These are phyloP conservation scores for Rhodomyrtus tomentosa DNA, from an alignment of 345 rosid genomes.

Conservation along the genomic window DNA sequence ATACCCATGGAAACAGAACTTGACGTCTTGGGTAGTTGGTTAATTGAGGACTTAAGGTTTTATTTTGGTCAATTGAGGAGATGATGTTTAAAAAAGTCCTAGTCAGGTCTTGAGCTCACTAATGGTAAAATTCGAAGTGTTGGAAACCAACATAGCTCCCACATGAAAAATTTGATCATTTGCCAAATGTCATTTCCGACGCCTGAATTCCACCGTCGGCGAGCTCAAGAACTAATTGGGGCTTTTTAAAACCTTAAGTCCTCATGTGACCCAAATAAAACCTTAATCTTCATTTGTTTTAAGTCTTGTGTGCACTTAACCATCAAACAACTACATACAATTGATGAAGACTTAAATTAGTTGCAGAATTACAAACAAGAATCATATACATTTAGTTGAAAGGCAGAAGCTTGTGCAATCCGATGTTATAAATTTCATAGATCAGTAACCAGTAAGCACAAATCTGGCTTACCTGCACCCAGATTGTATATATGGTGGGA, in stretches of 20 bases:
- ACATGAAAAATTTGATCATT: neutral
- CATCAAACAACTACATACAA: neutral
- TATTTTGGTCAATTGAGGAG: neutral
- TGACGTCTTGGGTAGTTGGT: neutral
- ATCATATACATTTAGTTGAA: neutral
- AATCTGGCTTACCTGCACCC: conserved; percentile 50
- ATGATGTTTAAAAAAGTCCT: neutral
- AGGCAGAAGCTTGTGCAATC: neutral
- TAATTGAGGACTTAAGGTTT: neutral
- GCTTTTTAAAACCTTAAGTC: neutral
- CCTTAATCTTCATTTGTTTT: neutral
- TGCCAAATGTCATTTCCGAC: fast-evolving
- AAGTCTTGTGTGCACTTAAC: fast-evolving
- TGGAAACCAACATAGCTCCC: neutral
- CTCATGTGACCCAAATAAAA: neutral
- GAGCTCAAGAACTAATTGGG: neutral
- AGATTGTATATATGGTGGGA: conserved; percentile 96
- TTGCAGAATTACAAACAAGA: neutral
- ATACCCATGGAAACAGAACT: fast-evolving
- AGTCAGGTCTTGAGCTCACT: neutral
- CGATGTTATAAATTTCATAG: neutral
- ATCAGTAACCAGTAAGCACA: neutral
- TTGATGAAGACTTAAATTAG: neutral
- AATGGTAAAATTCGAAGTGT: neutral
- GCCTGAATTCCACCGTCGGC: neutral